Conservation (phyloP, 2,329 filamentous ascomycete genomes). For the Nemania abortiva region DNA sequence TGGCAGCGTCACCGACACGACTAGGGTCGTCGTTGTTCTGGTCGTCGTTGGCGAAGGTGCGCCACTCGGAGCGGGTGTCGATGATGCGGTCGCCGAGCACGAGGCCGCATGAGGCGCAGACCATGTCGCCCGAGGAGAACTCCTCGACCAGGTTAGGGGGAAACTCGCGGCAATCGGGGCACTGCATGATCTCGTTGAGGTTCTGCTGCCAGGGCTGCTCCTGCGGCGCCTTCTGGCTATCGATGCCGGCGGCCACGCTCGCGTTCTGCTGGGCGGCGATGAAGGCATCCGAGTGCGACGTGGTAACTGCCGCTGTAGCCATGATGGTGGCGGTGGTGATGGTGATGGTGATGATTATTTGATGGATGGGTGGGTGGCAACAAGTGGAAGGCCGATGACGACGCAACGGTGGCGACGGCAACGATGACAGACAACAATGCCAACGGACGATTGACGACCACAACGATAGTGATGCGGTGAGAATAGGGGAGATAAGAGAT, state of each 20-base stretch:
- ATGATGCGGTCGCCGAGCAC: slow-evolving; percentile 93
- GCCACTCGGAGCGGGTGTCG: slow-evolving; percentile 97
- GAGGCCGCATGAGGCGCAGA: slow-evolving; percentile 91
- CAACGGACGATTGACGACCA: background rate
- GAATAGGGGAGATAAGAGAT: background rate
- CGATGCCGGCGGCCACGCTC: slow-evolving; percentile 38
- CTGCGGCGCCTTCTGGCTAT: slow-evolving; percentile 41
- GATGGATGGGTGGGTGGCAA: too few species aligned
- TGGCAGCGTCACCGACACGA: slow-evolving; percentile 94
- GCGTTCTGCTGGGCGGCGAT: slow-evolving; percentile 55
- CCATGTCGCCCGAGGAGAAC: slow-evolving; percentile 90
- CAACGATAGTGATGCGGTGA: background rate
- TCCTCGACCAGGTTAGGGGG: slow-evolving; percentile 96
- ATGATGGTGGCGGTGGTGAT: slow-evolving; percentile 21
- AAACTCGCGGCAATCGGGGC: slow-evolving; percentile 88
- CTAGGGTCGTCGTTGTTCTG: slow-evolving; percentile 96
- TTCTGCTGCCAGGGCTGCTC: slow-evolving; percentile 77
- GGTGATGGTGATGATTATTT: background rate
- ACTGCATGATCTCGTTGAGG: slow-evolving; percentile 85
- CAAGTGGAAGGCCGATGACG: too few species aligned
- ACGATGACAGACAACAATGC: background rate
- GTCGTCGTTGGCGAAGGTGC: slow-evolving; percentile 98
- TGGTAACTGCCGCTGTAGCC: slow-evolving; percentile 35
- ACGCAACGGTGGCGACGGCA: too few species aligned
- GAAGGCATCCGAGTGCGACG: slow-evolving; percentile 50